phyloP scores from a whole-genome alignment of 768 basidiomycete species.

The Russula ochroleuca region DNA sequence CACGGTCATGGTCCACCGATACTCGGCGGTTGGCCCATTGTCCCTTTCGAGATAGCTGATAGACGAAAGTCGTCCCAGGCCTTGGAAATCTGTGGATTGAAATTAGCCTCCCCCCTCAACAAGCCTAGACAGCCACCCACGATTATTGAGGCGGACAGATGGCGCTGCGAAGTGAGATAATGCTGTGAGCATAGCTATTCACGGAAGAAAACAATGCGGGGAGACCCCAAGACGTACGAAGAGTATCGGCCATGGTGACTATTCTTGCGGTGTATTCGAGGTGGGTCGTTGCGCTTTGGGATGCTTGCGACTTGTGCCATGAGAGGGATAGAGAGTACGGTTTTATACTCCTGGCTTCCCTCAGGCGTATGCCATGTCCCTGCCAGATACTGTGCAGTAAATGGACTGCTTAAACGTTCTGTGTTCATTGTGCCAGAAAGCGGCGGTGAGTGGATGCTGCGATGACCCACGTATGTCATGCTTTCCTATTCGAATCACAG shows the following conservation, averaged over 20 bases:
- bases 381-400: no score
- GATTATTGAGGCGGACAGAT: constrained; percentile 26
- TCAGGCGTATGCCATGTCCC: no score
- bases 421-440: background rate
- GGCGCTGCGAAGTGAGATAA: constrained; percentile 6
- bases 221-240: constrained; percentile 7
- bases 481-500: background rate
- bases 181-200: background rate
- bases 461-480: background rate
- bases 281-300: background rate
- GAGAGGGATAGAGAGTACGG: background rate
- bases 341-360: no score
- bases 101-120: background rate
- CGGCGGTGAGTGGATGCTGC: background rate
- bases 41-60: constrained; percentile 20
- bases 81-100: constrained; percentile 17
- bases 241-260: background rate
- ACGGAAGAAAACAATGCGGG: background rate
- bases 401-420: no score
- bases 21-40: constrained; percentile 7
- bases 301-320: background rate
- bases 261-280: background rate
- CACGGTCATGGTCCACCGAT: constrained; percentile 19
- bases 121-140: background rate
- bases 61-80: background rate